Conservation (phyloP, 345 rosid genomes). For the Syzygium aqueum region DNA sequence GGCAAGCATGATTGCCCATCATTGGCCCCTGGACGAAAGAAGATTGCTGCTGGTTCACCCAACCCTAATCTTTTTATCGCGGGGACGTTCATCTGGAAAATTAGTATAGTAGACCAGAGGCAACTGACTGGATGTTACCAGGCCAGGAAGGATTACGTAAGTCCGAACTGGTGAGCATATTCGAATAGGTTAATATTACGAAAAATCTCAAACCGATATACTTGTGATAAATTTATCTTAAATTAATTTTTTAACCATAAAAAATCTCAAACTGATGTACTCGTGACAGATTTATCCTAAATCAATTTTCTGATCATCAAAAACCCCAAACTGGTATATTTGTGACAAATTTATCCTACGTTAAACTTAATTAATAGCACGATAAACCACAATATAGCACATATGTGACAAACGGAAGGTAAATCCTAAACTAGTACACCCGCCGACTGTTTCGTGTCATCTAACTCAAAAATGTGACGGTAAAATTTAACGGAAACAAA, state of each 20-base stretch:
- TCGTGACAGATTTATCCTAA: too few relatives aligned
- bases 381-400: too few relatives aligned
- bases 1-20: not conserved
- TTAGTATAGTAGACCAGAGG: not conserved
- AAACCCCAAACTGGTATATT: too few relatives aligned
- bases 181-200: not conserved
- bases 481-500: too few relatives aligned
- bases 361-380: too few relatives aligned
- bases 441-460: accelerated
- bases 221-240: accelerated
- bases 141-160: not conserved
- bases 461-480: too few relatives aligned
- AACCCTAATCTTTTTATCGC: not conserved
- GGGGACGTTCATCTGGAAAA: not conserved
- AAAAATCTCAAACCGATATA: too few relatives aligned
- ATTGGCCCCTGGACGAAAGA: not conserved
- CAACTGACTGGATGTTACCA: not conserved
- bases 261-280: too few relatives aligned
- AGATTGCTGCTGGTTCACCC: not conserved
- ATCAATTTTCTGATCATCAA: too few relatives aligned
- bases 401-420: accelerated
- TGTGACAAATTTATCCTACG: too few relatives aligned
- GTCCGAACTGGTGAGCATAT: not conserved
- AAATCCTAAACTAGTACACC: too few relatives aligned
- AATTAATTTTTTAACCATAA: too few relatives aligned